A percentile compares a stretch with the other conserved stretches of the same genome.
These are phyloP conservation scores for Saturnispora zaruensis DNA, from an alignment of 805 yeast genomes.

Conservation along the genomic window DNA sequence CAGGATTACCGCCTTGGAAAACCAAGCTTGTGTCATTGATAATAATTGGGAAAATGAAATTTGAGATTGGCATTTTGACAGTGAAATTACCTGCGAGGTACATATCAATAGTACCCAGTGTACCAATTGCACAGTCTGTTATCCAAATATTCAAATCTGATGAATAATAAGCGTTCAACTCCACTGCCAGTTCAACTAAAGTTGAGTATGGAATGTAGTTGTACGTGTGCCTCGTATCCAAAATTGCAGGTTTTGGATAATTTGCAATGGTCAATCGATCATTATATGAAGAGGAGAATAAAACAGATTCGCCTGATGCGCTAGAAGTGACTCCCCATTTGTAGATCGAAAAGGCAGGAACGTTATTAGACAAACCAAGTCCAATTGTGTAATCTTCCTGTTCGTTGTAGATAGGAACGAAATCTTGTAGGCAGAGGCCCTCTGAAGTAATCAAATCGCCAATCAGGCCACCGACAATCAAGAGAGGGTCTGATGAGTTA, in stretches of 20 bases:
- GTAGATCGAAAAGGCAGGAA: constrained; percentile 40
- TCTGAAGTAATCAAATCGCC: constrained; percentile 37
- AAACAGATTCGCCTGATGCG: constrained; percentile 19
- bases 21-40: constrained; percentile 31
- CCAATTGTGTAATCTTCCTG: constrained; percentile 6
- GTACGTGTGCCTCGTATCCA: constrained; percentile 47
- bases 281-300: constrained; percentile 28
- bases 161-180: constrained; percentile 57
- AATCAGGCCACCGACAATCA: constrained; percentile 56
- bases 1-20: constrained; percentile 46
- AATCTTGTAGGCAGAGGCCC: constrained; percentile 37
- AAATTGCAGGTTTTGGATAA: constrained; percentile 42
- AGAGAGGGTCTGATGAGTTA: constrained; percentile 23
- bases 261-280: constrained; percentile 33
- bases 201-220: constrained; percentile 47
- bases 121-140: constrained; percentile 48
- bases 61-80: constrained; percentile 41
- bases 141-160: constrained; percentile 45
- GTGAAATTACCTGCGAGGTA: constrained; percentile 40
- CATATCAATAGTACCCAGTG: constrained; percentile 44
- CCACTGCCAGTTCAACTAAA: constrained; percentile 56
- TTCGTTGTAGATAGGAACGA: constrained; percentile 34
- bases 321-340: constrained; percentile 34
- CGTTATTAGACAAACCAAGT: constrained; percentile 15
- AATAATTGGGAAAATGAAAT: constrained; percentile 35